Base-by-base conservation (phyloP, 208 protist genomes). In the Crithidia brevicula region DNA sequence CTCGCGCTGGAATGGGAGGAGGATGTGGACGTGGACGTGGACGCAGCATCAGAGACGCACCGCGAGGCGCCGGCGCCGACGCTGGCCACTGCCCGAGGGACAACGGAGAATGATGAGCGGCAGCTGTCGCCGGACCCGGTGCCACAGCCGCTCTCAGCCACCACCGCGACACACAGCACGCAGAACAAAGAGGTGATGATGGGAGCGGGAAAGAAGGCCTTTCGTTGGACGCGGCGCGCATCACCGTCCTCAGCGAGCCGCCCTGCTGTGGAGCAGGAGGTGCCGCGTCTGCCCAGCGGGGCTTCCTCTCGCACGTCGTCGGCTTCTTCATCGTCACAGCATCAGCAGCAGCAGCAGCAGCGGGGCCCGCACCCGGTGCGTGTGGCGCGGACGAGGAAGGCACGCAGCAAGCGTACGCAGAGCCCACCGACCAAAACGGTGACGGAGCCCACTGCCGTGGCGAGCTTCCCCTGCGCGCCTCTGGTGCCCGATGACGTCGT, bases 11-110 rank as follows among this genome's bases (percentile, higher is more conserved):
- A 40, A 7, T 2, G 52, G 8, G 59, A 34, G 42, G 47, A 20
- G 59, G 38, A 47, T 49, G 50, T 54, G 45, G 53, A 36, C 22
- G 45, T 74, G 13, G 67, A 66, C 23, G 59, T 67, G 28, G 58
- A 74, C 43, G 59, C 23, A 13, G 27, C 22, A 18, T 6, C 64
- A 3, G 34, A 58, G 13, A 42, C 36, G 18, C 20, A 23, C 27
- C 6, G 3, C 8, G 34, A 40, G 3, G 25, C 47, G 22, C 40
- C 60, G 3, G 60, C 47, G 20, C 31, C 47, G 20, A 23, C 27
- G 22, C 20, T 34, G 3, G 10, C 8, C 28, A 66, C 23, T 27
- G 23, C 60, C 9, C 58, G 43, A 27, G 43, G 58, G 16, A 25
- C 1, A 8, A 9, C 22, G 2, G 31, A 31, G 10, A 27, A 9